Percentiles rank a stretch among this genome's conserved stretches.
Conservation (phyloP, 257 asterid genomes). For the Lantana camara region DNA sequence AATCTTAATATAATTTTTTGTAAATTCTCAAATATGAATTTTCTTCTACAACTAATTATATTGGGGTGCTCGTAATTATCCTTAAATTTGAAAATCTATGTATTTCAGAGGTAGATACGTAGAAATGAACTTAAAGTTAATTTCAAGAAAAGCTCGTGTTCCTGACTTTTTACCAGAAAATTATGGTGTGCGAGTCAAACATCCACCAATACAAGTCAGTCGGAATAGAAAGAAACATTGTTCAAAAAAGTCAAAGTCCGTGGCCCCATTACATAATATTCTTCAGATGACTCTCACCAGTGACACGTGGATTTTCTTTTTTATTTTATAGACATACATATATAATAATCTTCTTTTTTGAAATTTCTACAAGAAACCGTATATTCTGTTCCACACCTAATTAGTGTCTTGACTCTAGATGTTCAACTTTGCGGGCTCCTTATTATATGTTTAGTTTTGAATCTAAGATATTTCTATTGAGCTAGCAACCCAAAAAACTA, state of each 20-base stretch:
- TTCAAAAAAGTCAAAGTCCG: slow-evolving; percentile 7
- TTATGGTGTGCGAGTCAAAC: background rate
- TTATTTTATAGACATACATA: background rate
- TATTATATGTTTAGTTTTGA: background rate
- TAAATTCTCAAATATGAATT: too few relatives aligned
- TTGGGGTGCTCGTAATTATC: too few relatives aligned
- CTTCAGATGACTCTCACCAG: background rate
- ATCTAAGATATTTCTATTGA: background rate
- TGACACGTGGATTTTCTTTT: background rate
- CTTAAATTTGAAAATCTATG: too few relatives aligned
- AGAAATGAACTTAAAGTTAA: too few relatives aligned
- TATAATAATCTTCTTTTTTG: background rate
- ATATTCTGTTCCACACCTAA: background rate
- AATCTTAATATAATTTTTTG: too few relatives aligned
- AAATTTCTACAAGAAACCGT: background rate
- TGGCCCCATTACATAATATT: background rate
- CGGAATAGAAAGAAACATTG: background rate
- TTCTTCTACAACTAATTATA: too few relatives aligned
- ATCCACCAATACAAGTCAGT: background rate
- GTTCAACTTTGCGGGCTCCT: background rate
- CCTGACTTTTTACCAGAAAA: background rate
- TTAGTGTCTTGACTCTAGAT: background rate
- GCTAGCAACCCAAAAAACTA: too few relatives aligned
- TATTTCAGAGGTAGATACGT: too few relatives aligned
- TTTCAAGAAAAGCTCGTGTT: background rate